Base-by-base conservation (phyloP, 2,329 filamentous ascomycete species). In the Lachnellula willkommii region DNA sequence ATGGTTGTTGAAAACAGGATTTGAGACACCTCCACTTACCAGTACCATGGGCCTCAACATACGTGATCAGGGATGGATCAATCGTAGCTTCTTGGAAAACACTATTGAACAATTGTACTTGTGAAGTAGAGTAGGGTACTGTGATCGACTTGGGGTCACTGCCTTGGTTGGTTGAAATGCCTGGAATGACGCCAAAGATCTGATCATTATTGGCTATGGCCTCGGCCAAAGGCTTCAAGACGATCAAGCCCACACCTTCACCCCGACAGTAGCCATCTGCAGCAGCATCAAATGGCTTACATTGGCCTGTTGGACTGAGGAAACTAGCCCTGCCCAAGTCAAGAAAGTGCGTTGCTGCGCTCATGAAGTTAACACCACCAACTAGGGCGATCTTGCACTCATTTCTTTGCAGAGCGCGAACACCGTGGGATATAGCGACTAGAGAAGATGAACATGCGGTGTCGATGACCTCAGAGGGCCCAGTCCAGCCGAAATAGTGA, bases 401-500 rank as follows among this genome's bases (percentile, higher is more conserved):
- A 5, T 72, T 72, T 0, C 68, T 69, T 4, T 73, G 69, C 1
- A 83, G 67, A 32, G 73, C 76, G 50, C 79, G 75, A n/a, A 74
- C 75, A 2, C 77, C 80, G 39, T 78, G 69, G 60, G 83, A 77
- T 3, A 83, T 70, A 0, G 77, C 75, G 2, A 81, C 75, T 17
- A 83, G 70, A 48, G 77, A 79, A 4, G 77, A 77, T 37, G 78
- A 81, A 66, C 81, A 84, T 26, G 79, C 81, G 0, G 81, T 83
- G 51, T 83, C 79, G 14, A 83, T 68, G 0, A 80, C 87, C 66
- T 83, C 85, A 26, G 83, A 88, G 0, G 87, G 87, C 0, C 88
- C 88, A 9, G 45, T 49, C 45, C 52, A 54, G 9, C 52, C 46
- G 17, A 40, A 54, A 42, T 39, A 40, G 20, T 55, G 36, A 22